phyloP scores from a whole-genome alignment of 192 early-diverging fungal genomes.

The Phycomyces blakesleeanus region DNA sequence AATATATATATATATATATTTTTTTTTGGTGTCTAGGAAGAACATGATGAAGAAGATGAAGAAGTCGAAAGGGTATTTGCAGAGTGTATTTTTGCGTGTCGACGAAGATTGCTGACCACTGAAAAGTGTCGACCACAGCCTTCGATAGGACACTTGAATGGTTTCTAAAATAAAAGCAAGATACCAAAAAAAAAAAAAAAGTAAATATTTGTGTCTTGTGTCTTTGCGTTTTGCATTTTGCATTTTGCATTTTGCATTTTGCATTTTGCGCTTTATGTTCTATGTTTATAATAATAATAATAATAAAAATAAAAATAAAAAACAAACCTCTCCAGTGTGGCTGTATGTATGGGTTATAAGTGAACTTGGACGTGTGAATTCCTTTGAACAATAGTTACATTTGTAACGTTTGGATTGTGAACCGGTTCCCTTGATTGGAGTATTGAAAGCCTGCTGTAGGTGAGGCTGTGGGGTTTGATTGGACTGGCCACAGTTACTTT shows the following conservation, averaged over 20 bases:
- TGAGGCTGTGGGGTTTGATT: too few relatives aligned
- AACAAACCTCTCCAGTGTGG: slow-evolving; percentile 25
- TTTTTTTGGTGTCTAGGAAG: too few relatives aligned
- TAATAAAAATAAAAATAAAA: background rate
- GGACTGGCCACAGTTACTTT: background rate
- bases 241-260: too few relatives aligned
- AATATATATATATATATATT: too few relatives aligned
- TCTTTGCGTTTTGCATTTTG: too few relatives aligned
- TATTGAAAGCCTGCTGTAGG: too few relatives aligned
- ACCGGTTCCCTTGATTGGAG: too few relatives aligned
- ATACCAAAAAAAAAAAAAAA: slow-evolving; percentile 1
- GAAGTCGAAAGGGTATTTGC: background rate
- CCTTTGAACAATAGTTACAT: slow-evolving; percentile 17
- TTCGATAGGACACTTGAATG: slow-evolving; percentile 48
- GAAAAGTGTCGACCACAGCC: slow-evolving; percentile 64
- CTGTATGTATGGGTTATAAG: slow-evolving; percentile 22
- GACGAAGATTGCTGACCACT: slow-evolving; percentile 62
- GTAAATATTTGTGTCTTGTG: too few relatives aligned
- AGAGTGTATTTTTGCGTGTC: slow-evolving; percentile 54
- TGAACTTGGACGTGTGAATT: slow-evolving; percentile 23
- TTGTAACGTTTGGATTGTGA: slow-evolving; percentile 19
- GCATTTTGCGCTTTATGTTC: too few relatives aligned
- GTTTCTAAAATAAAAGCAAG: slow-evolving; percentile 17
- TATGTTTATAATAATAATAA: background rate
- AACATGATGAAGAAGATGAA: too few relatives aligned